A percentile compares a stretch with the other conserved stretches of the same genome.
Evolutionary conservation across 1,284 basidiomycete species (phyloP).

Genomic region (Moesziomyces sp.): DNA sequence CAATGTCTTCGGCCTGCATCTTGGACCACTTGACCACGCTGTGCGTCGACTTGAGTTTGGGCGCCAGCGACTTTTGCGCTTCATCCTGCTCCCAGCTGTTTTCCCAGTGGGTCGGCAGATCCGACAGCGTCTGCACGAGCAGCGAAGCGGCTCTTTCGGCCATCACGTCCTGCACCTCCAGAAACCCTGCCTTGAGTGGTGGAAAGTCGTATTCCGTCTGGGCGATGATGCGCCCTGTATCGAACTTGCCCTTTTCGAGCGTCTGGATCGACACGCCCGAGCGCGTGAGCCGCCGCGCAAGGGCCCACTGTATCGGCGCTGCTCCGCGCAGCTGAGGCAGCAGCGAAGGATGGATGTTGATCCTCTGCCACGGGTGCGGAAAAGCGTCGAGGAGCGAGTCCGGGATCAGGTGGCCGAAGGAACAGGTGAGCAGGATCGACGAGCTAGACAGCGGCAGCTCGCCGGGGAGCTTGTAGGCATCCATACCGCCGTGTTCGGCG

Average conservation of each 20-base stretch:
- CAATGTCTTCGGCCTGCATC: slow-evolving; percentile 46
- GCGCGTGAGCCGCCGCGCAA: slow-evolving; percentile 67
- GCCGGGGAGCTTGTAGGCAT: slow-evolving; percentile 16
- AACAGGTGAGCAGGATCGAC: slow-evolving; percentile 82
- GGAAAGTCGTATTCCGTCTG: slow-evolving; percentile 70
- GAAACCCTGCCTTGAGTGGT: slow-evolving; percentile 70
- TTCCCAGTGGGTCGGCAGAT: slow-evolving; percentile 73
- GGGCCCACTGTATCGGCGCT: slow-evolving; percentile 87
- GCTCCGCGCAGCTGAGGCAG: slow-evolving; percentile 89
- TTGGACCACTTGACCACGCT: slow-evolving; percentile 43
- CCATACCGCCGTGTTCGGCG: slow-evolving; percentile 18
- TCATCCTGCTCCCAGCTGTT: slow-evolving; percentile 52
- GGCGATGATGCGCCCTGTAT: slow-evolving; percentile 45
- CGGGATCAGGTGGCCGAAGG: slow-evolving; percentile 89
- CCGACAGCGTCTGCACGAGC: slow-evolving; percentile 77
- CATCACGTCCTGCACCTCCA: slow-evolving; percentile 74
- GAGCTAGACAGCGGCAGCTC: slow-evolving; percentile 15
- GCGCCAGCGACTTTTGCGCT: slow-evolving; percentile 33
- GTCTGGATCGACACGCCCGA: slow-evolving; percentile 61
- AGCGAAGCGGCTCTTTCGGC: slow-evolving; percentile 77
- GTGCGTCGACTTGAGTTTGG: slow-evolving; percentile 46
- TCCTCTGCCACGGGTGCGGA: slow-evolving; percentile 72
- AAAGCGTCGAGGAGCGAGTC: slow-evolving; percentile 77
- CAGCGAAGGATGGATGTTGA: slow-evolving; percentile 92
- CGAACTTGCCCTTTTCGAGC: slow-evolving; percentile 47